These are phyloP conservation scores for Trametes hirsuta DNA, from an alignment of 1,284 basidiomycete species.

Conservation along the genomic window DNA sequence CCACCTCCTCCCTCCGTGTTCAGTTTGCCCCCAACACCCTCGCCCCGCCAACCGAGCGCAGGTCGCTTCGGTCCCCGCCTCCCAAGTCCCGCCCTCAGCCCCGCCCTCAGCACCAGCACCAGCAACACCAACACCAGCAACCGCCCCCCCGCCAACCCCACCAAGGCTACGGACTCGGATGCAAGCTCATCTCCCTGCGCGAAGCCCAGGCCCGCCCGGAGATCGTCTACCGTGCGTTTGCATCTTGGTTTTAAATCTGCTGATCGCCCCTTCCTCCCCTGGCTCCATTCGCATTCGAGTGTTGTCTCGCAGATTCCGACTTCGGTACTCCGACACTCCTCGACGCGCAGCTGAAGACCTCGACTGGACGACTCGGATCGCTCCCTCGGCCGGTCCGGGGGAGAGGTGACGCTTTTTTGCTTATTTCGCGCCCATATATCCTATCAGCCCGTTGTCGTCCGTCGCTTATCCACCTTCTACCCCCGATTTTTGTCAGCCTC, in stretches of 20 bases:
- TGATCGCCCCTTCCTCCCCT: background rate
- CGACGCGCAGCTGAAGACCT: constrained; percentile 14
- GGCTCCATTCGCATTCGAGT: background rate
- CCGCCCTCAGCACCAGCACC: background rate
- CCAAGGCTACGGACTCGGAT: background rate
- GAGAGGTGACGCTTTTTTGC: constrained; percentile 1
- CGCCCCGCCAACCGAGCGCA: background rate
- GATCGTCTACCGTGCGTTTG: constrained; percentile 8
- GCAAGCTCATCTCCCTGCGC: background rate
- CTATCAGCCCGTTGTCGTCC: background rate
- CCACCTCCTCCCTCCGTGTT: background rate
- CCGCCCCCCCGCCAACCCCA: background rate
- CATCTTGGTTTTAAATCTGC: background rate
- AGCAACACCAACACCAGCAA: background rate
- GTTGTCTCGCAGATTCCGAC: background rate
- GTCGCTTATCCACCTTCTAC: background rate
- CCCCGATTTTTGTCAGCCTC: background rate
- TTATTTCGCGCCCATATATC: background rate
- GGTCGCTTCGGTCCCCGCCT: background rate
- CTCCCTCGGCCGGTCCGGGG: constrained; percentile 1
- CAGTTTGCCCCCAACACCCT: background rate
- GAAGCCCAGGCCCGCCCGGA: constrained; percentile 1
- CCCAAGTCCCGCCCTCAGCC: background rate
- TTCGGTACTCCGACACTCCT: background rate
- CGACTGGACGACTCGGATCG: background rate